Percentiles rank a stretch among this genome's conserved stretches.
These are phyloP conservation scores for Hirsutella thompsonii DNA, from an alignment of 2,329 filamentous ascomycete species.

Conservation along the genomic window DNA sequence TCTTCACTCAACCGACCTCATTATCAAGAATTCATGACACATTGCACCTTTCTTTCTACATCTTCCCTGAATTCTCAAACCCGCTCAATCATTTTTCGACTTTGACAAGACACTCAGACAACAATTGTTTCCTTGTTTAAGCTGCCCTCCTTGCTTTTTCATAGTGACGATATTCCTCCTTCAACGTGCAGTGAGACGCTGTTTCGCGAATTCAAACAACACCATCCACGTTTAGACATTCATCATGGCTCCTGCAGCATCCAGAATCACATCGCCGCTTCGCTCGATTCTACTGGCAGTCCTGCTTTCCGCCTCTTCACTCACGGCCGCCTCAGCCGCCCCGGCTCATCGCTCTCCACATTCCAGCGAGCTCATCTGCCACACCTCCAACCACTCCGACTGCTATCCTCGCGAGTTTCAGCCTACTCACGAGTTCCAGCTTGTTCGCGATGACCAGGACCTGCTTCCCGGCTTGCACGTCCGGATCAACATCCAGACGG, in stretches of 20 bases:
- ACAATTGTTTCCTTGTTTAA: no score
- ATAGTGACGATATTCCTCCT: no score
- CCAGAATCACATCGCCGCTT: neutral
- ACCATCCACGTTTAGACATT: no score
- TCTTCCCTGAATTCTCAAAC: no score
- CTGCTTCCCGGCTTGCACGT: constrained; percentile 53
- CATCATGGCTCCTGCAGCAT: neutral
- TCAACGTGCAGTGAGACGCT: no score
- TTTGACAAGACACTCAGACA: no score
- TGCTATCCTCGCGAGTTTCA: constrained; percentile 55
- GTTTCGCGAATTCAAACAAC: no score
- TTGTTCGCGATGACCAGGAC: constrained; percentile 50
- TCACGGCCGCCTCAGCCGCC: constrained; percentile 10
- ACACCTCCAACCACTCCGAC: constrained; percentile 43
- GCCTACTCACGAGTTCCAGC: constrained; percentile 51
- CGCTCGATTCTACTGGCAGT: constrained; percentile 3
- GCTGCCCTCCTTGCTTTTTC: no score
- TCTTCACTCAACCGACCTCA: no score
- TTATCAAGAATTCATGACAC: no score
- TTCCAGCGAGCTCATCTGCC: constrained; percentile 52
- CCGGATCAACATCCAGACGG: constrained; percentile 50
- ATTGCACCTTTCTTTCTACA: no score
- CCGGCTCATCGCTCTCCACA: constrained; percentile 23
- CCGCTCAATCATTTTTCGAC: no score
- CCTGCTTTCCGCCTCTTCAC: constrained; percentile 13